A percentile compares a stretch with the other conserved stretches of the same genome.
phyloP scores from a whole-genome alignment of 1,284 basidiomycete genomes.

The Ceratobasidium sp. region DNA sequence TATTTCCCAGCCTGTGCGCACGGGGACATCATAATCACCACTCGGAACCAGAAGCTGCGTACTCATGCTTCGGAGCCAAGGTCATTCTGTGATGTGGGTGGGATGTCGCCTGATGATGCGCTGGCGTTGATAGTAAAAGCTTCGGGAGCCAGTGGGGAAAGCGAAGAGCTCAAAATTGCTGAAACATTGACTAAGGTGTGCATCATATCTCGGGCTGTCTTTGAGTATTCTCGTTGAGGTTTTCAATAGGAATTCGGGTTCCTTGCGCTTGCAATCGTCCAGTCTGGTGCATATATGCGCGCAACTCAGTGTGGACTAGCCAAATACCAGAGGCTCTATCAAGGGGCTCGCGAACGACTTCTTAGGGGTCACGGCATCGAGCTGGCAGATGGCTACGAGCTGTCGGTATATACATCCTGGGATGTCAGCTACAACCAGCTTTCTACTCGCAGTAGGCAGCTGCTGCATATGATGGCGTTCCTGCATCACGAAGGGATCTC shows the following conservation, averaged over 20 bases:
- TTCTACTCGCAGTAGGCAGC: not conserved
- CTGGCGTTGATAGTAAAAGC: not conserved
- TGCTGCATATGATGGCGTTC: conserved; percentile 19
- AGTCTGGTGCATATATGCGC: conserved; percentile 33
- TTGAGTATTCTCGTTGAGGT: not conserved
- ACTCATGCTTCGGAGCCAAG: not conserved
- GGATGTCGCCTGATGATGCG: not conserved
- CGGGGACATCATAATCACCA: conserved; percentile 35
- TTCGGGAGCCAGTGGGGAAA: not conserved
- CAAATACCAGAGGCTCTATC: not conserved
- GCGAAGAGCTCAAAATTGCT: not conserved
- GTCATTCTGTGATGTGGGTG: not conserved
- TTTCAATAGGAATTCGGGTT: conserved; percentile 14
- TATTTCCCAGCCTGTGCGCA: conserved; percentile 9
- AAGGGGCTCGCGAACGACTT: not conserved
- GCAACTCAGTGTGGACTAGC: not conserved
- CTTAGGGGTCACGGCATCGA: not conserved
- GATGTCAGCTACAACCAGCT: not conserved
- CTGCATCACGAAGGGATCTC: conserved; percentile 33
- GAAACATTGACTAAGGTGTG: not conserved
- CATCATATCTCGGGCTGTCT: not conserved
- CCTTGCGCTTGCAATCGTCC: conserved; percentile 11
- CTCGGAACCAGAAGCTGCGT: conserved; percentile 16
- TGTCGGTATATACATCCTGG: conserved; percentile 8
- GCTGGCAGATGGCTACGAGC: not conserved